Conservation (phyloP, 2,329 filamentous ascomycete genomes). For the Colletotrichum chrysophilum region DNA sequence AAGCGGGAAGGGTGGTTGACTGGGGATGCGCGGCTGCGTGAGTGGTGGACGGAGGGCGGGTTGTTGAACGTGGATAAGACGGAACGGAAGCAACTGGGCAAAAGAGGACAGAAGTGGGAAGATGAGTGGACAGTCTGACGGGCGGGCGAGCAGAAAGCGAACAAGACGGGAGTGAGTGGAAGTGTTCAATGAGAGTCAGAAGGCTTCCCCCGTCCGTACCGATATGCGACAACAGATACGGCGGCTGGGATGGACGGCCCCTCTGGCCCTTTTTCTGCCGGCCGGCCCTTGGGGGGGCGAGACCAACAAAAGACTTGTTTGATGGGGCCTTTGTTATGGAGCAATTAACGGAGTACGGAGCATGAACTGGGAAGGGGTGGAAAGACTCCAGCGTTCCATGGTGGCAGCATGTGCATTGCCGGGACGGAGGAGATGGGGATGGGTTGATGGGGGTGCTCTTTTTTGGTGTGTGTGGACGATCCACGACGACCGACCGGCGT, state of each 20-base stretch:
- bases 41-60: not conserved
- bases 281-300: not conserved
- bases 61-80: not conserved
- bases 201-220: not conserved
- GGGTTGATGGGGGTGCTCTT: not conserved
- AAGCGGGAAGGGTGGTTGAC: not conserved
- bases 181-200: not conserved
- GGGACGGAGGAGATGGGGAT: not conserved
- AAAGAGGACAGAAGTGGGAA: not conserved
- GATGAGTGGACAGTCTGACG: not conserved
- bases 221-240: not conserved
- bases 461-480: not conserved
- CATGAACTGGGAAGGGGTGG: not conserved
- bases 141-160: not conserved
- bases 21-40: not conserved
- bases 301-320: not conserved
- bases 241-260: not conserved
- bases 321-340: not conserved
- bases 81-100: not conserved
- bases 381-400: conserved; percentile 10
- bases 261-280: not conserved
- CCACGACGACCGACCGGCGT: not conserved
- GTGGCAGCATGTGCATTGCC: conserved; percentile 18
- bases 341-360: not conserved
- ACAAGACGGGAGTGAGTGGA: not conserved